Base-by-base conservation (phyloP, 2,329 filamentous ascomycete genomes). In the Fusarium mundagurra region DNA sequence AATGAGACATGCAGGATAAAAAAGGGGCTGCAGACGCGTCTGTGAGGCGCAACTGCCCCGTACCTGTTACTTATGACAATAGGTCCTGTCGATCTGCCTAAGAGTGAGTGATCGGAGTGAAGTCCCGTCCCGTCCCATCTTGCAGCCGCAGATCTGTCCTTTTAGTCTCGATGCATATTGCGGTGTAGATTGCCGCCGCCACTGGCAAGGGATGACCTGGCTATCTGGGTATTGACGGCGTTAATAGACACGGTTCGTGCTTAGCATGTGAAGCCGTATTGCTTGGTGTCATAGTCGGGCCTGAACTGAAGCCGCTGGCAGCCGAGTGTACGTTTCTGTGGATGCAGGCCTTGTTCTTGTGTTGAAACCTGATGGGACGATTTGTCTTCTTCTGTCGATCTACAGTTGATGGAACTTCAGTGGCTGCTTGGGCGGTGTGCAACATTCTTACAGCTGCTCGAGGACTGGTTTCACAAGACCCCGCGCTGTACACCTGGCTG, bases 221-320 rank as follows among this genome's bases (percentile, higher is more conserved):
- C 1, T 8, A 51, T 20, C 12, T 31, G n/a, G 48, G 31, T 51
- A 51, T 51, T 34, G 8, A 0, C 31, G 17, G 48, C n/a, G 48
- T 22, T 34, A 34, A 0, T 1, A 34, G 8, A 24, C 18, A 33
- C 16, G 12, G 0, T 1, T 34, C 11, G 3, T 14, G 0, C 12
- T 20, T 11, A 16, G 31, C n/a, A 20, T 51, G 9, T 38, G n/a
- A 27, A 17, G 18, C 5, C 27, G 17, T 8, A 14, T n/a, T 36
- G 18, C 13, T 16, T 27, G 5, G 27, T 36, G 13, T 14, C n/a
- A 17, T 27, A 4, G 1, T 17, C 6, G 3, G 33, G 10, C 13
- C 13, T 0, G 5, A 2, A 38, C 9, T 1, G 10, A 17, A 54
- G 33, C 33, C 33, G 33, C 3, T 12, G 17, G 2, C 13, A 36